Evolutionary conservation across 768 basidiomycete genomes (phyloP), one percentile per base, ranked within the genome.

Genomic region (Termitomyces sp.): DNA sequence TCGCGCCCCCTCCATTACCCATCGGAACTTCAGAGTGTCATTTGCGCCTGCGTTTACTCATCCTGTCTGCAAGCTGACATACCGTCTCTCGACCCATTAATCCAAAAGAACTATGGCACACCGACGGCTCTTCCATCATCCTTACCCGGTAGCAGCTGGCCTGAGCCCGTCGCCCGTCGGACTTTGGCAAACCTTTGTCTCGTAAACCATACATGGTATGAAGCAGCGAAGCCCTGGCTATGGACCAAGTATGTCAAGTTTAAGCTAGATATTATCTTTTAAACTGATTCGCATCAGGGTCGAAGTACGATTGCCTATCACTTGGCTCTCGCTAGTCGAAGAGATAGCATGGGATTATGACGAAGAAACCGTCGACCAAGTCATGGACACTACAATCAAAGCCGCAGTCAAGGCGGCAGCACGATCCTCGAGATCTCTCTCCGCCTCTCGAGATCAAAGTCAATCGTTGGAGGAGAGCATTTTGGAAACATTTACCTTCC

Each of bases 181-280:
- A 85, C 91, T 0, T 76, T 94, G 21, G 76, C 82, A 5, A 84
- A 70, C 62, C 84, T 93, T 43, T 90, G 87, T 63, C 80, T 89
- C 59, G 89, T 91, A 42, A 89, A 84, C 64, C 87, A 76, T 64
- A 78, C 83, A 3, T 93, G 89, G 88, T 83, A 84, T 65, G 80
- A 83, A 28, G 91, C 89, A 1, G 89, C 91, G n/a, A 88, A 86
- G 62, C 91, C 91, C 0, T 94, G 88, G 89, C 74, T 94, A 5
- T 94, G 91, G 91, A 82, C 81, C 56, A 84, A 84, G 76, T 78
- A 56, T 57, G 76, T 66, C 17, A 35, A n/a, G 35, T 12, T 30
- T 35, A 16, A 35, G 12, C 47, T 59, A 30, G 44, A 49, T 58
- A 50, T 45, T 21, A 30, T 14, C 30, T 45, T 45, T 10, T 25